Conservation (phyloP, 1,284 basidiomycete species). For the Austroboletus niveus region DNA sequence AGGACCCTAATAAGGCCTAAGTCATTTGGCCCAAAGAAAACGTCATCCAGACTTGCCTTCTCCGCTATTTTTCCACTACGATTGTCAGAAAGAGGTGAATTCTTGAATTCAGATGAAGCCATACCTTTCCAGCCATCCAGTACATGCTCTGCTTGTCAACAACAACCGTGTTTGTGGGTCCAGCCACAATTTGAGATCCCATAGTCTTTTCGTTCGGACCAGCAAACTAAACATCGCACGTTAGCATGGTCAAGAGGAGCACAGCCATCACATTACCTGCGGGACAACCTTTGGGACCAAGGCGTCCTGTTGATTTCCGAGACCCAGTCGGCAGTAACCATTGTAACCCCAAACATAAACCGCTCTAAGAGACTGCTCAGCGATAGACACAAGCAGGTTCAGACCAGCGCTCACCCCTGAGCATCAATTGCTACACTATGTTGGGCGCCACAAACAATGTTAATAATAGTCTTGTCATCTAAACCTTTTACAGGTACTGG, state of each 20-base stretch:
- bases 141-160: conserved; percentile 83
- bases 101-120: conserved; percentile 13
- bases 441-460: conserved; percentile 85
- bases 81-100: conserved; percentile 14
- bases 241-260: not conserved
- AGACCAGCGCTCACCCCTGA: conserved; percentile 51
- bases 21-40: not conserved
- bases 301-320: conserved; percentile 83
- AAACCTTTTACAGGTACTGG: conserved; percentile 71
- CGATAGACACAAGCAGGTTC: not conserved
- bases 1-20: conserved; percentile 51
- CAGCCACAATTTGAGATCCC: conserved; percentile 70
- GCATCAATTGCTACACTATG: conserved; percentile 82
- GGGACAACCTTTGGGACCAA: conserved; percentile 76
- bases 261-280: conserved; percentile 42
- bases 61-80: conserved; percentile 88
- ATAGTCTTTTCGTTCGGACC: conserved; percentile 65
- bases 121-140: conserved; percentile 80
- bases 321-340: conserved; percentile 76
- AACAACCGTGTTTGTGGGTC: conserved; percentile 81
- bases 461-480: conserved; percentile 71
- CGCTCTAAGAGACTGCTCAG: conserved; percentile 35
- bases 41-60: conserved; percentile 55
- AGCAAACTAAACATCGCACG: conserved; percentile 53
- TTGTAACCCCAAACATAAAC: conserved; percentile 90